Conservation (phyloP, 176 grass and related monocot genomes). For the bread wheat (Triticum aestivum) region DNA sequence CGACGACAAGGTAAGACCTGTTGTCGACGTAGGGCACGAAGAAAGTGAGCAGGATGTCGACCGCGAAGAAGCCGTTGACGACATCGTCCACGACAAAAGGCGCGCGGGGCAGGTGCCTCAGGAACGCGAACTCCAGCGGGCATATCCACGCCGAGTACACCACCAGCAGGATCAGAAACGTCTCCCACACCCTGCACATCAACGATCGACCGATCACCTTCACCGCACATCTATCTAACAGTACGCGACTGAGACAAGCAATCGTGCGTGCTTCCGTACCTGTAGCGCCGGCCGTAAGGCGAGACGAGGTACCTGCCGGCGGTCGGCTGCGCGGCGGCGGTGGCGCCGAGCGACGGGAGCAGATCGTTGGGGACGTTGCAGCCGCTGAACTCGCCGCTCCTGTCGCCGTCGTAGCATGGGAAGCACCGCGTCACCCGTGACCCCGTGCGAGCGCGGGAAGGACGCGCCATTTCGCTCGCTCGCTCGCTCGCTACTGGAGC, state of each 20-base stretch:
- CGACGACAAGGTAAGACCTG: slow-evolving; percentile 49
- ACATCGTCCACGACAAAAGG: slow-evolving; percentile 60
- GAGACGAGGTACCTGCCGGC: slow-evolving; percentile 40
- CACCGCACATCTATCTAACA: neutral
- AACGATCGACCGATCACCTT: neutral
- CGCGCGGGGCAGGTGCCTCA: slow-evolving; percentile 58
- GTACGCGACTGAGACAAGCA: no score
- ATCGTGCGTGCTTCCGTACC: slow-evolving; percentile 27
- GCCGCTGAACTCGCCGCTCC: neutral
- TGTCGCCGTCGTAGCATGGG: slow-evolving; percentile 18
- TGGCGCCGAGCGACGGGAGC: slow-evolving; percentile 52
- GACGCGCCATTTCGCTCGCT: slow-evolving; percentile 30
- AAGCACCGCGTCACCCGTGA: slow-evolving; percentile 9
- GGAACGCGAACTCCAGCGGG: slow-evolving; percentile 75
- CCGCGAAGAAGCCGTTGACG: slow-evolving; percentile 59
- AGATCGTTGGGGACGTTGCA: slow-evolving; percentile 34
- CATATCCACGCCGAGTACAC: slow-evolving; percentile 85
- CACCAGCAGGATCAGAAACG: slow-evolving; percentile 64
- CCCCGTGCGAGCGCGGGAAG: neutral
- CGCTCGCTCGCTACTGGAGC: neutral
- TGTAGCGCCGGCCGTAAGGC: slow-evolving; percentile 56
- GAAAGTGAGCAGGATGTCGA: slow-evolving; percentile 75
- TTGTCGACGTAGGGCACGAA: slow-evolving; percentile 64
- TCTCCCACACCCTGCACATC: slow-evolving; percentile 62
- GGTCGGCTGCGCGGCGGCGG: slow-evolving; percentile 2